Percentiles rank a stretch among this genome's conserved stretches.
Conservation (phyloP, 805 yeast genomes). For the Suhomyces prunicola region DNA sequence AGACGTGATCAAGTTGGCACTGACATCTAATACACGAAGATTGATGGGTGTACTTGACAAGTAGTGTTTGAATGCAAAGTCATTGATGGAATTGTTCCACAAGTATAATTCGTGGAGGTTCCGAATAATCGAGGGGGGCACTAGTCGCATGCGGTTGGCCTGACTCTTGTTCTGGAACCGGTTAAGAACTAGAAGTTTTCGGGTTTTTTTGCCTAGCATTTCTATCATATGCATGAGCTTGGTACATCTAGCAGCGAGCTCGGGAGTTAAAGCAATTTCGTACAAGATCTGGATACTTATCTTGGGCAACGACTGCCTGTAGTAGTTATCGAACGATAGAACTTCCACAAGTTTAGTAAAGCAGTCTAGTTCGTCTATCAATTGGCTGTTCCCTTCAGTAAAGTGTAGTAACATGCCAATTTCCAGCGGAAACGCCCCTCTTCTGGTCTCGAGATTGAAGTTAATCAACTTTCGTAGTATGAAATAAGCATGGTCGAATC, state of each 20-base stretch:
- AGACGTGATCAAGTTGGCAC: constrained; percentile 14
- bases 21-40: constrained; percentile 11
- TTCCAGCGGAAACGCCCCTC: constrained; percentile 5
- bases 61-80: constrained; percentile 1
- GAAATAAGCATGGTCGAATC: constrained; percentile 10
- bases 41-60: background rate
- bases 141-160: background rate
- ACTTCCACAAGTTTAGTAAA: constrained; percentile 13
- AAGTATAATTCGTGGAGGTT: constrained; percentile 11
- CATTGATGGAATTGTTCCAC: constrained; percentile 12
- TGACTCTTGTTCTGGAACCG: background rate
- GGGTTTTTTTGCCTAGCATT: constrained; percentile 9
- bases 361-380: constrained; percentile 8
- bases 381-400: background rate
- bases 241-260: constrained; percentile 2
- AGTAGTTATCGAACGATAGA: constrained; percentile 14
- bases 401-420: constrained; percentile 2
- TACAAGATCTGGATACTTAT: constrained; percentile 11
- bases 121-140: constrained; percentile 6
- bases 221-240: constrained; percentile 9
- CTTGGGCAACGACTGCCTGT: constrained; percentile 7
- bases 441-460: constrained; percentile 4
- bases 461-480: constrained; percentile 6
- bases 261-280: constrained; percentile 2
- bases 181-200: constrained; percentile 10